Evolutionary conservation across 164 flowering plant species (phyloP).

Genomic region (Piper betle): DNA sequence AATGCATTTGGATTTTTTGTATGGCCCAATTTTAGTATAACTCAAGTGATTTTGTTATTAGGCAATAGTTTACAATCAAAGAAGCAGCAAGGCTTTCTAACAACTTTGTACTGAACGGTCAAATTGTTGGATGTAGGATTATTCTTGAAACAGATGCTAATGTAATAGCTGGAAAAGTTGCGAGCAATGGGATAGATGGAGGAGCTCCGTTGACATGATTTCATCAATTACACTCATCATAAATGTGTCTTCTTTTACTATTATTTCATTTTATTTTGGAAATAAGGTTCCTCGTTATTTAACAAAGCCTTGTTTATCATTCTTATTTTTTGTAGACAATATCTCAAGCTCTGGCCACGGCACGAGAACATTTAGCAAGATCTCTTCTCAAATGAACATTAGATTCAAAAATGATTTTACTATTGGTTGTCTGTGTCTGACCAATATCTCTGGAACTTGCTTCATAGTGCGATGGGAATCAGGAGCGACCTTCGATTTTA

Average conservation of each 20-base stretch:
- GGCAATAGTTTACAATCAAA: no score
- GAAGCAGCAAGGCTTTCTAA: no score
- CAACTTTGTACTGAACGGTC: background rate
- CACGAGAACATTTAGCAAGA: conserved; percentile 53
- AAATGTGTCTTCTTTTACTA: background rate
- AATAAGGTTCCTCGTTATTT: background rate
- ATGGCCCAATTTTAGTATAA: no score
- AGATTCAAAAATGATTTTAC: background rate
- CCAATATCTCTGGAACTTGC: background rate
- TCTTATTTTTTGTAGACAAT: conserved; percentile 33
- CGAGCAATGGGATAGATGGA: conserved; percentile 36
- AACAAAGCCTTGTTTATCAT: background rate
- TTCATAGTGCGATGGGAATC: no score
- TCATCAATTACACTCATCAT: background rate
- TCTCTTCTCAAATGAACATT: conserved; percentile 38
- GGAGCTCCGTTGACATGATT: conserved; percentile 25
- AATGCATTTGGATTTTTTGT: no score
- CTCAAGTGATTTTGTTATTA: background rate
- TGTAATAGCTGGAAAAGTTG: conserved; percentile 45
- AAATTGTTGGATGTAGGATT: conserved; percentile 17
- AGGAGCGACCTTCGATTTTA: no score
- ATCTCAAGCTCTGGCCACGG: conserved; percentile 54
- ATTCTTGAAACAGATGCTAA: conserved; percentile 30
- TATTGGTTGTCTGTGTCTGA: background rate
- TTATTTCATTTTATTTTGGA: background rate